Base-by-base conservation (phyloP, 2,329 filamentous ascomycete genomes). In the Pseudocercospora fuligena region DNA sequence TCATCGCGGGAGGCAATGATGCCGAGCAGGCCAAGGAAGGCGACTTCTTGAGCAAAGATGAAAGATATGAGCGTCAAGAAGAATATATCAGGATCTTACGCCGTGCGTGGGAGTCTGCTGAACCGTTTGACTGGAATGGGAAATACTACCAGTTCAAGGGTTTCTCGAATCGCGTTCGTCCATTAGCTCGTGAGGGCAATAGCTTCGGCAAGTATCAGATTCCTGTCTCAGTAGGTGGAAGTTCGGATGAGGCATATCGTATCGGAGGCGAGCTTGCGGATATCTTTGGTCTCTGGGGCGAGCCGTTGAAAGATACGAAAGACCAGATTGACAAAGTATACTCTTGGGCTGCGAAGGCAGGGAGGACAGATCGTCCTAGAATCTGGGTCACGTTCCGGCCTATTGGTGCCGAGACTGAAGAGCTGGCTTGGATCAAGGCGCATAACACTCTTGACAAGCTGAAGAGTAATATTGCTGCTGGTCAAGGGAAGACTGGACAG, bases 331-430 rank as follows among this genome's bases (percentile, higher is more conserved):
- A 87, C 68, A 82, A 83, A 21, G 85, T 89, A 73, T 88, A 88
- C 68, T 85, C 82, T 2, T 87, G 86, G 71, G 84, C 87, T 0
- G 84, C 81, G n/a, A 84, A 84, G 69, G 86, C 86, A 1, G 87
- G 87, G 0, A 82, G 87, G 1, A 73, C 67, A 0, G 86, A 89
- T 68, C 78, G 83, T 0, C 87, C 87, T 6, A 78, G 85, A 3
- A 89, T 89, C 72, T 89, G 87, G 87, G 87, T 89, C 1, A 88
- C 87, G 0, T 89, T 89, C 82, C 82, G 87, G 2, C 87, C 87
- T 2, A 89, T 89, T 66, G 71, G 84, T 0, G 87, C 87, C 0
- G 86, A 88, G 77, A 89, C 87, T 0, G 87, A 89, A 14, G 87
- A 88, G 21, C 80, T 89, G 6, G 87, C 87, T 0, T 89, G 87